Conservation (phyloP, 108 stramenopile species). For the Cyclostephanos invisitatus region DNA sequence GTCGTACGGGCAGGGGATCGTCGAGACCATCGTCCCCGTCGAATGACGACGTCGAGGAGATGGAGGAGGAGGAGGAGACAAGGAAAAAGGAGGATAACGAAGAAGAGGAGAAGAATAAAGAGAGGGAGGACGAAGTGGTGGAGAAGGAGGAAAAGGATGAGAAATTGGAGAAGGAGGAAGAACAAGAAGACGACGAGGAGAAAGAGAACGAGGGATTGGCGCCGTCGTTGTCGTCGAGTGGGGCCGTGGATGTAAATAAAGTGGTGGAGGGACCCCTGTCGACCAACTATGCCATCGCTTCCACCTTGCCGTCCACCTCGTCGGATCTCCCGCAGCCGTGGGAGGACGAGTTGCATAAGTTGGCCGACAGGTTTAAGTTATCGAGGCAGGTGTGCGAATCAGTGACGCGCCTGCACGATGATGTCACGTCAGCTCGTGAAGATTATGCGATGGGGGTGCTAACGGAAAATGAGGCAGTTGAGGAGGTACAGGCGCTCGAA, state of each 20-base stretch:
- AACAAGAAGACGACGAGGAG: not conserved
- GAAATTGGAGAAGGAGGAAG: not conserved
- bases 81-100: conserved; percentile 27
- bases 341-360: conserved; percentile 31
- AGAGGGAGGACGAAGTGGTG: too few species aligned
- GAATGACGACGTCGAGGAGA: not conserved
- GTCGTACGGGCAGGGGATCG: not conserved
- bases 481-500: conserved; percentile 52
- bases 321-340: not conserved
- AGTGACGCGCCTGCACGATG: conserved; percentile 32
- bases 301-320: not conserved
- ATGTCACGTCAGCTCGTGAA: conserved; percentile 34
- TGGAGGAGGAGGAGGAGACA: too few species aligned
- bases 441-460: conserved; percentile 48
- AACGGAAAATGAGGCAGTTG: conserved; percentile 56
- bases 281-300: not conserved
- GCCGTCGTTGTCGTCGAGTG: not conserved
- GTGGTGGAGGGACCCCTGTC: too few species aligned
- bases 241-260: too few species aligned
- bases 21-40: not conserved
- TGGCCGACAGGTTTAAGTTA: conserved; percentile 27
- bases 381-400: conserved; percentile 23
- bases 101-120: conserved; percentile 21
- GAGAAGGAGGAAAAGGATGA: too few species aligned
- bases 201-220: not conserved